Conservation (phyloP, 106 monocot genomes). For the Alisma plantagoaquatica region DNA sequence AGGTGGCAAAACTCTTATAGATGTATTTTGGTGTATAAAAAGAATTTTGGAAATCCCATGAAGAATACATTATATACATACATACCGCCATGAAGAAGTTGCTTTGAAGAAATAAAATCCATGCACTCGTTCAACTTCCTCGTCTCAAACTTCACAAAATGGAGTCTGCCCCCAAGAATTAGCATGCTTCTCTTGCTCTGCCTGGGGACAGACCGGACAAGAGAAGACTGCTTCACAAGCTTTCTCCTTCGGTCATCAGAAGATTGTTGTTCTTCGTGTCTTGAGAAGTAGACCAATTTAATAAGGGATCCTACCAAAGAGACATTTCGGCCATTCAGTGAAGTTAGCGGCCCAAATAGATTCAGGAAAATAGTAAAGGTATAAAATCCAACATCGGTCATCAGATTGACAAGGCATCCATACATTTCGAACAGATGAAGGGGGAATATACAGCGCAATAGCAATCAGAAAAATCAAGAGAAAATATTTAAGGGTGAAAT, state of each 20-base stretch:
- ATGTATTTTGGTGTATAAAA: too few relatives aligned
- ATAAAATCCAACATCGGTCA: too few relatives aligned
- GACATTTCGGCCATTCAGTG: too few relatives aligned
- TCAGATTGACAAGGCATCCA: too few relatives aligned
- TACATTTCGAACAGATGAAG: too few relatives aligned
- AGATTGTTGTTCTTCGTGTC: slow-evolving; percentile 60
- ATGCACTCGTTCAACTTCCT: slow-evolving; percentile 82
- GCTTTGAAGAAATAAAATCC: slow-evolving; percentile 93
- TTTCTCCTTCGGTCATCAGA: slow-evolving; percentile 57
- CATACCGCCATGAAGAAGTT: slow-evolving; percentile 83
- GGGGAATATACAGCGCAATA: not conserved
- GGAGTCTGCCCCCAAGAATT: slow-evolving; percentile 89
- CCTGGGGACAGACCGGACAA: too few relatives aligned
- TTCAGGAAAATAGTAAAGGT: not conserved
- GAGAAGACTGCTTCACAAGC: slow-evolving; percentile 43
- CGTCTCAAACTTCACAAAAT: slow-evolving; percentile 98
- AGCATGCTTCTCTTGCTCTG: slow-evolving; percentile 73
- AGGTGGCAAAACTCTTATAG: too few relatives aligned
- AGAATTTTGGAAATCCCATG: too few relatives aligned
- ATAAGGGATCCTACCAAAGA: slow-evolving; percentile 85
- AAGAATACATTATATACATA: not conserved
- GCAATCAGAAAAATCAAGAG: not conserved
- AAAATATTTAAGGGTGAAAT: not conserved
- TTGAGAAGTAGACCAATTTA: slow-evolving; percentile 96
- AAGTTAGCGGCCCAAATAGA: too few relatives aligned